phyloP scores from a whole-genome alignment of 257 asterid species.

The Solanum chmielewskii region DNA sequence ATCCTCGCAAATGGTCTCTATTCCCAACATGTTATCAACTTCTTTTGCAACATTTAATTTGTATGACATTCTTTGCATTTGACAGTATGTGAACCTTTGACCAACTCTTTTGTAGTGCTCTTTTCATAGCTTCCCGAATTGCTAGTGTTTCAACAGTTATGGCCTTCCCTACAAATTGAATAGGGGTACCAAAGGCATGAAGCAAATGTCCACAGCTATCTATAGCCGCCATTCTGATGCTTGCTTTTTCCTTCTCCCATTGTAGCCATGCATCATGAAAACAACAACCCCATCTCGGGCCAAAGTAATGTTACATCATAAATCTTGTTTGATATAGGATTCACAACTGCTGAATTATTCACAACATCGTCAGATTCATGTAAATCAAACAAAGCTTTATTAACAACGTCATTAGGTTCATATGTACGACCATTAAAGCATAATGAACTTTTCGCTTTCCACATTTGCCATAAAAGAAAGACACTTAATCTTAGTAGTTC shows the following conservation, averaged over 20 bases:
- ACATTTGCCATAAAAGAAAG: not conserved
- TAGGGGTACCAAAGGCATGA: not conserved
- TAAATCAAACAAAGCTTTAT: not conserved
- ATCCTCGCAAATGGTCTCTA: no score
- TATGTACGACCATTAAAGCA: not conserved
- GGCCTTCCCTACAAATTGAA: not conserved
- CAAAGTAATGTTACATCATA: not conserved
- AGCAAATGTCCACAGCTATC: not conserved
- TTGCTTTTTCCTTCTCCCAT: no score
- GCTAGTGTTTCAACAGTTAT: not conserved
- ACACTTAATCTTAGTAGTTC: not conserved
- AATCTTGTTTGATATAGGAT: not conserved
- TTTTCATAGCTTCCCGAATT: not conserved
- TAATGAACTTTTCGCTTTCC: not conserved
- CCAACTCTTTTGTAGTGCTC: not conserved
- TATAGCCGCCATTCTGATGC: no score
- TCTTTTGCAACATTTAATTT: no score
- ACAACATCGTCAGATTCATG: not conserved
- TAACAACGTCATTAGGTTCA: not conserved
- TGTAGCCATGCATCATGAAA: no score
- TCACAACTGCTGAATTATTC: no score
- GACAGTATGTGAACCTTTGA: no score
- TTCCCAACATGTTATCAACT: no score
- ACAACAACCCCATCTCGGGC: no score
- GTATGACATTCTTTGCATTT: no score